phyloP scores from a whole-genome alignment of 331 rosid genomes.

The Rhamnella rubrinervis region DNA sequence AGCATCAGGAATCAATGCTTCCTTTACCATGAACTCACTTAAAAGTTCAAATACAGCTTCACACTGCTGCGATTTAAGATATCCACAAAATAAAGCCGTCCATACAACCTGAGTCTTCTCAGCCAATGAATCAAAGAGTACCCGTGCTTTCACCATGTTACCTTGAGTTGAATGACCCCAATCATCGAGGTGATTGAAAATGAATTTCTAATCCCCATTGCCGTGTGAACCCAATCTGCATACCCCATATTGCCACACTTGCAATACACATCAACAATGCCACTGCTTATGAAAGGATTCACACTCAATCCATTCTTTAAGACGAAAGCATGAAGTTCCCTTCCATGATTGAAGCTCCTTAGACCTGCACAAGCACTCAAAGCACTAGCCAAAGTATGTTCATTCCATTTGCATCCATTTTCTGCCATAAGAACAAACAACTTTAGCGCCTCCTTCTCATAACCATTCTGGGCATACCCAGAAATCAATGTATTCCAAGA shows the following conservation, averaged over 20 bases:
- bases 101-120: constrained; percentile 57
- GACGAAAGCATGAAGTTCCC: constrained; percentile 63
- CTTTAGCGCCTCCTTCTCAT: constrained; percentile 46
- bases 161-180: constrained; percentile 64
- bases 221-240: constrained; percentile 52
- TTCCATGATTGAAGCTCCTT: constrained; percentile 49
- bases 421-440: constrained; percentile 55
- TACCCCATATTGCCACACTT: constrained; percentile 61
- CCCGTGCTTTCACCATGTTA: constrained; percentile 55
- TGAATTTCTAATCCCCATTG: constrained; percentile 30
- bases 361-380: constrained; percentile 64
- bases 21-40: constrained; percentile 39
- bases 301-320: constrained; percentile 42
- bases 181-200: constrained; percentile 60
- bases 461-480: constrained; percentile 62
- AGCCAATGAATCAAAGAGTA: constrained; percentile 55
- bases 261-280: constrained; percentile 67
- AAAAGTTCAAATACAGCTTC: constrained; percentile 59
- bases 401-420: constrained; percentile 47
- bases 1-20: constrained; percentile 44
- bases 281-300: constrained; percentile 67
- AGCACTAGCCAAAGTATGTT: constrained; percentile 66
- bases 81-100: constrained; percentile 73
- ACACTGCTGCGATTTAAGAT: constrained; percentile 57
- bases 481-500: constrained; percentile 85